These are phyloP conservation scores for Coelastrella sp. DNA, from an alignment of 139 green algal species.

Conservation along the genomic window DNA sequence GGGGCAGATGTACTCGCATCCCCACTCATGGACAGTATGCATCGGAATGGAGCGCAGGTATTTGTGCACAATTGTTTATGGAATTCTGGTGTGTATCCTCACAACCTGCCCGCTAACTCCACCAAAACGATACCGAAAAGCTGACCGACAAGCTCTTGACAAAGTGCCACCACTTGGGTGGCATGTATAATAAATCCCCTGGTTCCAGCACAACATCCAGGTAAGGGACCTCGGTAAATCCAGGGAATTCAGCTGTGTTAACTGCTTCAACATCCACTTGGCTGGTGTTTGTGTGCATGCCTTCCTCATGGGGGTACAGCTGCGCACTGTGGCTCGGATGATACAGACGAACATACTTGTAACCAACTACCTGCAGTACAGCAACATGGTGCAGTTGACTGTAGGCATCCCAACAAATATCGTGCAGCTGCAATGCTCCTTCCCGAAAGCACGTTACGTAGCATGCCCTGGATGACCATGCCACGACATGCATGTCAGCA, in stretches of 20 bases:
- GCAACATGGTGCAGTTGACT: not conserved
- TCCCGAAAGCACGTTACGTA: too few species aligned
- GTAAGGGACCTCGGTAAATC: constrained; percentile 56
- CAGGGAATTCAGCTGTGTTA: constrained; percentile 55
- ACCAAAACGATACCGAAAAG: constrained; percentile 95
- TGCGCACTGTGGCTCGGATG: constrained; percentile 47
- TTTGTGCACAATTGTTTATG: too few species aligned
- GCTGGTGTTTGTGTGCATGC: constrained; percentile 68
- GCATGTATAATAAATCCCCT: constrained; percentile 93
- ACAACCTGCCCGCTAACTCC: constrained; percentile 60
- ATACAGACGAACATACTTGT: constrained; percentile 96
- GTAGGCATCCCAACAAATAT: too few species aligned
- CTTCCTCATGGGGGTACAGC: constrained; percentile 69
- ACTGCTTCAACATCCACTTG: constrained; percentile 71
- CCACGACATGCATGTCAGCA: not conserved
- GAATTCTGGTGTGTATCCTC: too few species aligned
- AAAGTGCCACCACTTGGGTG: constrained; percentile 93
- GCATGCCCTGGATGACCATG: too few species aligned
- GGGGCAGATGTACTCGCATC: too few species aligned
- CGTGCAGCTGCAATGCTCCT: too few species aligned
- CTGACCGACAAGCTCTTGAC: constrained; percentile 76
- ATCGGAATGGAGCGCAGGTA: too few species aligned
- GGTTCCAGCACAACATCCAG: constrained; percentile 79
- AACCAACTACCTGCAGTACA: constrained; percentile 80
- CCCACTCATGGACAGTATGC: too few species aligned